These are phyloP conservation scores for Zasmidium angulare DNA, from an alignment of 2,329 filamentous ascomycete genomes.

Conservation along the genomic window DNA sequence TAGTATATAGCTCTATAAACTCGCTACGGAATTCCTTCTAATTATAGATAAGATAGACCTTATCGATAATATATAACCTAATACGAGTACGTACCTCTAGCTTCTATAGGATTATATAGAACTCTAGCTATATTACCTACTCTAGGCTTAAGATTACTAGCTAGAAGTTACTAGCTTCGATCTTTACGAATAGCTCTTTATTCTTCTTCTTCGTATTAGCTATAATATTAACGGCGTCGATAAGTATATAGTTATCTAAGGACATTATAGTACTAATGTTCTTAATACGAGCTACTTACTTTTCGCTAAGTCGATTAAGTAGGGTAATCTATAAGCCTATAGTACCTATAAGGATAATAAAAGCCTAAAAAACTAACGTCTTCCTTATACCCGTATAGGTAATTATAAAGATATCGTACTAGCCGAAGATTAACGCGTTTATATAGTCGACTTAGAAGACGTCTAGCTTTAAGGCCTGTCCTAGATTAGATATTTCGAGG, in stretches of 20 bases:
- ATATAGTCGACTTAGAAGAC: background rate
- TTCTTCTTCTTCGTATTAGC: background rate
- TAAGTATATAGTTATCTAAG: no score
- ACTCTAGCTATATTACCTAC: background rate
- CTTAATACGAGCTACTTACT: background rate
- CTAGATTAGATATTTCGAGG: background rate
- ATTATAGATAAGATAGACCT: background rate
- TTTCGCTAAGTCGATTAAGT: background rate
- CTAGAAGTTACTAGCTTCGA: background rate
- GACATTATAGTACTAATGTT: background rate
- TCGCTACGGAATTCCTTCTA: background rate
- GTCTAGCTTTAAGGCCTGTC: background rate
- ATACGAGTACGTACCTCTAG: background rate
- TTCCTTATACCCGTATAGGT: background rate
- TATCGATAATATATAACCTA: background rate
- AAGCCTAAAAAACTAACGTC: background rate
- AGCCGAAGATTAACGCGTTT: background rate
- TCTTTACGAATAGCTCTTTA: background rate
- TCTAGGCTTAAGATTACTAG: background rate
- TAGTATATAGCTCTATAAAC: background rate
- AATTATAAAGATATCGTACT: background rate
- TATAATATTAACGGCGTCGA: background rate
- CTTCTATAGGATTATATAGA: background rate
- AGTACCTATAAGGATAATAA: background rate
- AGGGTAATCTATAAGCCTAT: background rate